These are phyloP conservation scores for Colletotrichum sp. DNA, from an alignment of 2,329 filamentous ascomycete genomes.

Conservation along the genomic window DNA sequence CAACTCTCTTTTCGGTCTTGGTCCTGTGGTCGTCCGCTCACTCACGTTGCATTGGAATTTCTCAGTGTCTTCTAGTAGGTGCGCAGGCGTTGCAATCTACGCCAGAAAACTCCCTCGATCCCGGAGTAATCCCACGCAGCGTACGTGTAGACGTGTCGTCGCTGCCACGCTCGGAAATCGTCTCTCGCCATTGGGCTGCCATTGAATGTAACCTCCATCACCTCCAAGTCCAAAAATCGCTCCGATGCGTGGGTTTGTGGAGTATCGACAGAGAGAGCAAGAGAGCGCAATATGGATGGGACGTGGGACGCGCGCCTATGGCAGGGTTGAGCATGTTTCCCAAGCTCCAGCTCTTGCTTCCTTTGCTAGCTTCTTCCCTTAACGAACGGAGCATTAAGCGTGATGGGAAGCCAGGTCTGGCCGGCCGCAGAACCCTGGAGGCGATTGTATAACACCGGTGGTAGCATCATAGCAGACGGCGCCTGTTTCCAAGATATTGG, in stretches of 20 bases:
- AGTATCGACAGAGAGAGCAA: neutral
- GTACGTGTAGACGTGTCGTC: neutral
- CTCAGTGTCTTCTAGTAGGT: neutral
- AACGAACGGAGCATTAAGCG: neutral
- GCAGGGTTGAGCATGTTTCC: neutral
- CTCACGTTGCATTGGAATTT: neutral
- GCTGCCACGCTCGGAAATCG: neutral
- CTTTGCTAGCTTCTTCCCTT: neutral
- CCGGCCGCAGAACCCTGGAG: neutral
- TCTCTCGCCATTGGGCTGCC: neutral
- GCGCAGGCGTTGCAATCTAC: neutral
- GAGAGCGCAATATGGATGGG: neutral
- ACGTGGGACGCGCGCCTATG: neutral
- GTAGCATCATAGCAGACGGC: neutral
- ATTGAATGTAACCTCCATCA: neutral
- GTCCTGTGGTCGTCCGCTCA: neutral
- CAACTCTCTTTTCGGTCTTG: neutral
- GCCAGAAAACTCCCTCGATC: neutral
- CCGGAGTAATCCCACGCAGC: neutral
- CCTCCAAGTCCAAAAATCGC: neutral
- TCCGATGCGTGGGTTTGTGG: neutral
- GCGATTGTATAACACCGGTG: neutral
- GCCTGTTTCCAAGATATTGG: neutral
- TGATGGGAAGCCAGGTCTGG: neutral
- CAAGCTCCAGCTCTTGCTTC: neutral